Conservation (phyloP, 1,284 basidiomycete species). For the Ganoderma resinaceum region DNA sequence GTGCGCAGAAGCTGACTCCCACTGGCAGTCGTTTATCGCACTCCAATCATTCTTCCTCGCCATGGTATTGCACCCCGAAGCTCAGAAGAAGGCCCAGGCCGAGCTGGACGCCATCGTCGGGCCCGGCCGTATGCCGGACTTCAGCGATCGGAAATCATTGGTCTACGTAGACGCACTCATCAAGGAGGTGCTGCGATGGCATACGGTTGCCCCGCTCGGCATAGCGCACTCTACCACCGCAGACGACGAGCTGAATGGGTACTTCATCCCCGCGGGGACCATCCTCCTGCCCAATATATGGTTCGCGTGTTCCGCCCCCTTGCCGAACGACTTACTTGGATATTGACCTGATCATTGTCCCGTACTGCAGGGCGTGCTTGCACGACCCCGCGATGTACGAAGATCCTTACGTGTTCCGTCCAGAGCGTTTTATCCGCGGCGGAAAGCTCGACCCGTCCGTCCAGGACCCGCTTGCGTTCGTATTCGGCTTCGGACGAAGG, state of each 20-base stretch:
- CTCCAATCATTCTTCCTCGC: constrained; percentile 31
- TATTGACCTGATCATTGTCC: background rate
- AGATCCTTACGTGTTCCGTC: constrained; percentile 10
- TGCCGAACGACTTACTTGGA: background rate
- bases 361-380: constrained; percentile 7
- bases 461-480: constrained; percentile 10
- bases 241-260: constrained; percentile 20
- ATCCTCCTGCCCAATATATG: constrained; percentile 30
- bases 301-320: constrained; percentile 19
- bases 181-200: constrained; percentile 25
- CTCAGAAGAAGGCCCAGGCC: constrained; percentile 33
- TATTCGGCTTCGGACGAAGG: constrained; percentile 18
- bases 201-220: constrained; percentile 10
- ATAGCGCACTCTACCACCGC: constrained; percentile 12
- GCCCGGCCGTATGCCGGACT: constrained; percentile 26
- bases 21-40: constrained; percentile 32
- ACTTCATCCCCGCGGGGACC: constrained; percentile 32
- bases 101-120: constrained; percentile 39
- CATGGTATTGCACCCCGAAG: constrained; percentile 32
- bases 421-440: constrained; percentile 14
- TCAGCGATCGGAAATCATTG: constrained; percentile 21
- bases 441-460: background rate
- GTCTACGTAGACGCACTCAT: constrained; percentile 30
- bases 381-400: constrained; percentile 8
- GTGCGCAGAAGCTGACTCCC: background rate